Conservation (phyloP, 495 filamentous ascomycete species). For the Neurospora tetraspora region DNA sequence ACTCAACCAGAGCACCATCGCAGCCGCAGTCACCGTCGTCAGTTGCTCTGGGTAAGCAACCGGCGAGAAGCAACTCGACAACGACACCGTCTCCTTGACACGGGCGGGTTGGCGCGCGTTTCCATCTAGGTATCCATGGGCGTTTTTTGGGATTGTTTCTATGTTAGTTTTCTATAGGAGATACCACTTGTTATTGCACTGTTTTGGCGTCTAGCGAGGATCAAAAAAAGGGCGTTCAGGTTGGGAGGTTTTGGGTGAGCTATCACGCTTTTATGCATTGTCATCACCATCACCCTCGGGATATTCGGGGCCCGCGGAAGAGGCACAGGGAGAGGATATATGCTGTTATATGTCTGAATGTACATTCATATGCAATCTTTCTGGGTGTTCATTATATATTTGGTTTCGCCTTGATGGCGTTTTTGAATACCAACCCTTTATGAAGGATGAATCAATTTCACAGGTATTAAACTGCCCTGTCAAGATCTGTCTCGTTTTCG, state of each 20-base stretch:
- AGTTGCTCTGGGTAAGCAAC: not conserved
- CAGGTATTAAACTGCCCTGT: not conserved
- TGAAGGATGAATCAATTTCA: not conserved
- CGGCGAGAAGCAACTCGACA: not conserved
- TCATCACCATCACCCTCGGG: not conserved
- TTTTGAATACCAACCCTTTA: not conserved
- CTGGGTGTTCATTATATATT: not conserved
- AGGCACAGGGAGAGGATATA: not conserved
- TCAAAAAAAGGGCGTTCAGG: not conserved
- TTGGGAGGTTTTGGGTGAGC: not conserved
- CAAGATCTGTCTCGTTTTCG: not conserved
- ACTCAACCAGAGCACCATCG: slow-evolving; percentile 15
- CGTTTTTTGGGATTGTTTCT: not conserved
- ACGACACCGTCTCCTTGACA: not conserved
- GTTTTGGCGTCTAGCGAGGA: not conserved
- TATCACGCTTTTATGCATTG: not conserved
- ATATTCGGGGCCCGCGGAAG: not conserved
- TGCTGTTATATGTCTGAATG: not conserved
- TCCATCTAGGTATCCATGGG: not conserved
- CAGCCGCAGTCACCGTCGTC: not conserved
- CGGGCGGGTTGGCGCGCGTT: not conserved
- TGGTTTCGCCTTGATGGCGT: not conserved
- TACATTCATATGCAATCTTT: not conserved
- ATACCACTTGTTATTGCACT: not conserved
- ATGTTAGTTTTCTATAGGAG: not conserved